Base-by-base conservation (phyloP, 768 basidiomycete genomes). In the Leccinum obscurum region DNA sequence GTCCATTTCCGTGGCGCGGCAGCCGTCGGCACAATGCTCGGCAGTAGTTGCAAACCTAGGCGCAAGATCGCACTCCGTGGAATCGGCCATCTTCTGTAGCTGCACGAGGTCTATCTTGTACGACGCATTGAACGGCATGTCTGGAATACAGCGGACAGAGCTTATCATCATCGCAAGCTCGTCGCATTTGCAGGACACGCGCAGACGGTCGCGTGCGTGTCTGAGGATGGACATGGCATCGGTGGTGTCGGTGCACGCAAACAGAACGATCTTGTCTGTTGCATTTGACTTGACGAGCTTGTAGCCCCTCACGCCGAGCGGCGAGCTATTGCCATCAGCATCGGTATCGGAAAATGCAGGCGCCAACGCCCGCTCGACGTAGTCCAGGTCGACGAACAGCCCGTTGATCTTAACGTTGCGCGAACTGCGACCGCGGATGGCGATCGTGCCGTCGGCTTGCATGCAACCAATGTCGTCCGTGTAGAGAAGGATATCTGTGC, bases 381-480 rank as follows among this genome's bases (percentile, higher is more conserved):
- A 67, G 51, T 72, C 71, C 39, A 72, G 50, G 56, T 72, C 71
- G 14, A 72, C 49, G 58, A 72, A 72, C 46, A 72, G 39, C 9
- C 71, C 71, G 26, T 72, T 71, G 22, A 72, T 57, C 39, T 72
- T 71, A 54, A 71, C 71, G 49, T 69, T 72, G 57, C 69, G 69
- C 13, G 69, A 72, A 55, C 69, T 71, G 10, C 71, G 67, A 46
- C 71, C 68, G 0, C 66, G 65, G 62, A 72, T 69, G 7, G 35
- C 56, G 41, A 72, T 68, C 32, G 68, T 68, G 17, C 71, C 71
- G 28, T 72, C 71, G 20, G 62, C 58, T n/a, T 65, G 61, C 60
- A 72, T 66, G 46, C 65, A 63, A 4, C 71, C 69, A 44, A 72
- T 66, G 41, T 72, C 71, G 49, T 72, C 71, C 8, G 69, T 70